phyloP scores from a whole-genome alignment of 2,329 filamentous ascomycete species.

The Clathrospora elynae region DNA sequence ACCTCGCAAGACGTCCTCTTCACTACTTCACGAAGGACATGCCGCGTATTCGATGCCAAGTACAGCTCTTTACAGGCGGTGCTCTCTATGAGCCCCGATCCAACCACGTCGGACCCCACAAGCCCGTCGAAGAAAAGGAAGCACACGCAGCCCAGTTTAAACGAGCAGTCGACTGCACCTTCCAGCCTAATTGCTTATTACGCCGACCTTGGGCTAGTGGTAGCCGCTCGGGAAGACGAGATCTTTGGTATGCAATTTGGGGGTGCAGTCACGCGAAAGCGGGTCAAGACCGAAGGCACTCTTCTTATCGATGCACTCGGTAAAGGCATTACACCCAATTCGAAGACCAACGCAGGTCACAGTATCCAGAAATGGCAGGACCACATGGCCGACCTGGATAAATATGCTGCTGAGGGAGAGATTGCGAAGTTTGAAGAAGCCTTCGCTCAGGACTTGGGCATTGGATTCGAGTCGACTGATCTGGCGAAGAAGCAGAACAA shows the following conservation, averaged over 20 bases:
- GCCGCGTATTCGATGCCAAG: slow-evolving; percentile 67
- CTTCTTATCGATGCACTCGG: slow-evolving; percentile 76
- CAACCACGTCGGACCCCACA: slow-evolving; percentile 36
- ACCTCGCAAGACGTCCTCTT: slow-evolving; percentile 71
- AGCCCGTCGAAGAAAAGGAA: slow-evolving; percentile 44
- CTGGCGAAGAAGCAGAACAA: slow-evolving; percentile 24
- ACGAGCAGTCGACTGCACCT: slow-evolving; percentile 53
- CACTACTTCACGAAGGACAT: slow-evolving; percentile 60
- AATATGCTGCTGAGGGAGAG: slow-evolving; percentile 43
- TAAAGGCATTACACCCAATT: slow-evolving; percentile 57
- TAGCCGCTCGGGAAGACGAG: slow-evolving; percentile 67
- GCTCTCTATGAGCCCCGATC: slow-evolving; percentile 37
- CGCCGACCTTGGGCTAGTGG: slow-evolving; percentile 67
- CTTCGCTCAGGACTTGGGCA: slow-evolving; percentile 47
- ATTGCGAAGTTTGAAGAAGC: slow-evolving; percentile 50
- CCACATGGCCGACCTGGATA: slow-evolving; percentile 44
- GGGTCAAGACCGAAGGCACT: slow-evolving; percentile 52
- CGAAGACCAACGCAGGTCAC: slow-evolving; percentile 4
- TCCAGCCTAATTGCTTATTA: slow-evolving; percentile 57
- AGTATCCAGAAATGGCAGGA: slow-evolving; percentile 37
- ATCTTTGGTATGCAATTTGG: slow-evolving; percentile 68
- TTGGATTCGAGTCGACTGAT: slow-evolving; percentile 36
- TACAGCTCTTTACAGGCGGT: slow-evolving; percentile 61
- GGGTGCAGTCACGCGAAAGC: slow-evolving; percentile 41
- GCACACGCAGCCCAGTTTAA: slow-evolving; percentile 35